phyloP scores from a whole-genome alignment of 83 land plant species.

The Picea abies region DNA sequence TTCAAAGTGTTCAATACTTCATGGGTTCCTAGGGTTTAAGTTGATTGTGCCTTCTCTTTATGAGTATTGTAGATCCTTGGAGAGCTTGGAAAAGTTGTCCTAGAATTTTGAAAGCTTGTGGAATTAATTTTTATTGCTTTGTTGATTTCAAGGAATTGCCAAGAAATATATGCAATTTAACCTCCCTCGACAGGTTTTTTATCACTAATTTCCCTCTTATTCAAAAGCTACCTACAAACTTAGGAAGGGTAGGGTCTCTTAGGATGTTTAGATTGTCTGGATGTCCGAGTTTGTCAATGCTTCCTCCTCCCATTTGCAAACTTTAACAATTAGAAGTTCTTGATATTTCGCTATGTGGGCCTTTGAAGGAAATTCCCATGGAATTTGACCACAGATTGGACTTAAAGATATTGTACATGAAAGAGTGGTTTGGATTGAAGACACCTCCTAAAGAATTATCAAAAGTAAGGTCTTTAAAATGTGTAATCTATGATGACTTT shows the following conservation, averaged over 20 bases:
- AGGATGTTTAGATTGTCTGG: slow-evolving; percentile 38
- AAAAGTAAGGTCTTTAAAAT: slow-evolving; percentile 30
- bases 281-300: slow-evolving; percentile 25
- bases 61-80: slow-evolving; percentile 16
- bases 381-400: slow-evolving; percentile 25
- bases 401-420: slow-evolving; percentile 68
- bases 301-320: slow-evolving; percentile 27
- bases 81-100: slow-evolving; percentile 29
- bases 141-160: slow-evolving; percentile 43
- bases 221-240: slow-evolving; percentile 33
- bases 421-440: slow-evolving; percentile 40
- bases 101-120: slow-evolving; percentile 35
- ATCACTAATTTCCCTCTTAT: slow-evolving; percentile 53
- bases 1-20: too few species aligned
- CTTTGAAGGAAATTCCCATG: slow-evolving; percentile 40
- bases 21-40: too few species aligned
- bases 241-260: slow-evolving; percentile 33
- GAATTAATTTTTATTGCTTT: slow-evolving; percentile 55
- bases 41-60: not conserved
- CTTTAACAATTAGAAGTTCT: slow-evolving; percentile 40
- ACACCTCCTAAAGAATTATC: slow-evolving; percentile 28
- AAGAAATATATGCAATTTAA: slow-evolving; percentile 30
- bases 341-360: slow-evolving; percentile 54
- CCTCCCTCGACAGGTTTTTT: slow-evolving; percentile 34
- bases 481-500: slow-evolving; percentile 50